phyloP scores from a whole-genome alignment of 768 basidiomycete species.

The Boletus pseudopeckii region DNA sequence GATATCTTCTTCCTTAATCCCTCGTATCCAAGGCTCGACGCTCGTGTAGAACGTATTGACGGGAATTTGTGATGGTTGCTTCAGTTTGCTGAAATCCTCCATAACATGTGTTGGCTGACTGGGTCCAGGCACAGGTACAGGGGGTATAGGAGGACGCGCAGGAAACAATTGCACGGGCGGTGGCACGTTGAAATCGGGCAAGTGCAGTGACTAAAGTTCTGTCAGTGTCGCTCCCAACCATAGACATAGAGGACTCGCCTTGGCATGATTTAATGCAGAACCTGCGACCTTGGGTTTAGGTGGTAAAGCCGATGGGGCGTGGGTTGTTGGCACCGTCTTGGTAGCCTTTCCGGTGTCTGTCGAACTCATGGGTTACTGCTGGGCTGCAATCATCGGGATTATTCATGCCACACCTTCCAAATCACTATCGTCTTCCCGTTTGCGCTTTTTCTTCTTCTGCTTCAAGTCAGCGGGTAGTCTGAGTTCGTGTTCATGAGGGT shows the following conservation, averaged over 20 bases:
- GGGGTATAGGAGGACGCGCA: slow-evolving; percentile 58
- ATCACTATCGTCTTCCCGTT: slow-evolving; percentile 76
- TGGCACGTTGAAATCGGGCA: slow-evolving; percentile 65
- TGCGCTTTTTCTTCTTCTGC: slow-evolving; percentile 86
- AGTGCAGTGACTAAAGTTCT: slow-evolving; percentile 27
- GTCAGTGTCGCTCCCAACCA: slow-evolving; percentile 10
- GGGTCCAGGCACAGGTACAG: slow-evolving; percentile 73
- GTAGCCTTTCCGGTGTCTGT: slow-evolving; percentile 51
- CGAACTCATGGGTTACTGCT: slow-evolving; percentile 7
- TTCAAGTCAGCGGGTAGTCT: slow-evolving; percentile 51
- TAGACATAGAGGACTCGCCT: slow-evolving; percentile 38
- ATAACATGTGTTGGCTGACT: slow-evolving; percentile 75
- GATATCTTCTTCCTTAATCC: slow-evolving; percentile 91
- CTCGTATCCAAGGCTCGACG: slow-evolving; percentile 86
- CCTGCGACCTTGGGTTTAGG: slow-evolving; percentile 57
- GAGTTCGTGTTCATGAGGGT: not conserved
- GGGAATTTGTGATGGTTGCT: slow-evolving; percentile 66
- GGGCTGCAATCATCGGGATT: not conserved
- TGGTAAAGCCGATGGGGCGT: slow-evolving; percentile 36
- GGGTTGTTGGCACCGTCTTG: slow-evolving; percentile 57
- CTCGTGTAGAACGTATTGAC: slow-evolving; percentile 81
- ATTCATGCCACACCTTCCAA: slow-evolving; percentile 50
- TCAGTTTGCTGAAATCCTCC: slow-evolving; percentile 87
- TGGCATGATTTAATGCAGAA: slow-evolving; percentile 43
- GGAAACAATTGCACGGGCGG: slow-evolving; percentile 48